Percentiles rank a stretch among this genome's conserved stretches.
phyloP scores from a whole-genome alignment of 2,329 filamentous ascomycete genomes.

The Alternaria sp. region DNA sequence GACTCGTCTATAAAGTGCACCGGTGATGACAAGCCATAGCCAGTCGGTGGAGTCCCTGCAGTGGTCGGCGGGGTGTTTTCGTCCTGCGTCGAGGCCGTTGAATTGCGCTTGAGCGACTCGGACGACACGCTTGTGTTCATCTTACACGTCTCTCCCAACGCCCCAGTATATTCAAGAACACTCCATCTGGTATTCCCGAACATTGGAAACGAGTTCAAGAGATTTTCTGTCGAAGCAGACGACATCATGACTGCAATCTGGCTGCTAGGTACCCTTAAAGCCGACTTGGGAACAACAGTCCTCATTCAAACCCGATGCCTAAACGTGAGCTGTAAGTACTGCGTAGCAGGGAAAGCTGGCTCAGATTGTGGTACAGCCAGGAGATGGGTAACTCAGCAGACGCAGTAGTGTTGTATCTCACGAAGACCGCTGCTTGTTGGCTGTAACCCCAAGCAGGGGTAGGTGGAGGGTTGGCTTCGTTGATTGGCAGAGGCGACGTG shows the following conservation, averaged over 20 bases:
- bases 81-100: conserved; percentile 24
- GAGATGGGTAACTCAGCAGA: conserved; percentile 27
- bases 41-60: conserved; percentile 19
- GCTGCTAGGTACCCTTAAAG: conserved; percentile 21
- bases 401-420: conserved; percentile 29
- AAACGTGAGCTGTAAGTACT: conserved; percentile 9
- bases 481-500: neutral
- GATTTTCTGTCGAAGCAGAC: conserved; percentile 24
- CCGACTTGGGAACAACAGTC: conserved; percentile 8
- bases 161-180: conserved; percentile 41
- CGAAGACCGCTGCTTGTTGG: conserved; percentile 20
- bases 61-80: conserved; percentile 21
- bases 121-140: conserved; percentile 24
- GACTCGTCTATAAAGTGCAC: conserved; percentile 29
- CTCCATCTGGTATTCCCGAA: conserved; percentile 43
- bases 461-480: neutral
- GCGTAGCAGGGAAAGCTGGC: conserved; percentile 9
- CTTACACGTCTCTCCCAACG: conserved; percentile 20
- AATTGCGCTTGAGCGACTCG: conserved; percentile 27
- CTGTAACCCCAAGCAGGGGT: conserved; percentile 29
- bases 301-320: neutral
- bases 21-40: conserved; percentile 12
- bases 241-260: conserved; percentile 20
- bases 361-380: conserved; percentile 30
- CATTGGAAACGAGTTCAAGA: conserved; percentile 37